Base-by-base conservation (phyloP, 2,329 filamentous ascomycete genomes). In the Periconia macrospinosa region DNA sequence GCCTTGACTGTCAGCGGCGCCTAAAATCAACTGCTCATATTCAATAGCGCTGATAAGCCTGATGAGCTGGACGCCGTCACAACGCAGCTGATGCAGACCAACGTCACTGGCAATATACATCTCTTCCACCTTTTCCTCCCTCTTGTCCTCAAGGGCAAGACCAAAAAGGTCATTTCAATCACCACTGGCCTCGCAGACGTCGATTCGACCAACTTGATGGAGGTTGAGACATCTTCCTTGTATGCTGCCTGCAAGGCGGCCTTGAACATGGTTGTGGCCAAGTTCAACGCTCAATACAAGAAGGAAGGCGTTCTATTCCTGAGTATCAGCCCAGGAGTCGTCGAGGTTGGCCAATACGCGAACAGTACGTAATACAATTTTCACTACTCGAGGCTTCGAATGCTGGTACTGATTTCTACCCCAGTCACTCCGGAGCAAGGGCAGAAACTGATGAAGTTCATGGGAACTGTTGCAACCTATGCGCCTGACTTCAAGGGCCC, bases 121-220 rank as follows among this genome's bases (percentile, higher is more conserved):
- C 53, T 67, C 1, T 71, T 71, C 45, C 77, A 75, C 45, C 62
- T 68, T 2, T 78, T 78, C 60, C 53, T 79, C 1, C 75, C 75
- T 0, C 65, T 79, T 23, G 59, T 80, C 27, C 59, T 68, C n/a
- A 74, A 71, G 27, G 73, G 75, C 3, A 48, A 35, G 48, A 45
- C 42, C 45, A 79, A 79, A 63, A 78, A 79, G 59, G 72, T 79
- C 50, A 59, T 76, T 6, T 60, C 72, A n/a, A 73, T 80, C 19
- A 71, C 73, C 19, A 72, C 56, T 14, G 75, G 63, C 9, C 63
- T 74, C 55, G 75, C 68, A 0, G 74, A 77, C 51, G 49, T 66
- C 0, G 60, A 69, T 8, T 19, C 69, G 5, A 65, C 63, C 46
- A 57, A 59, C 3, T 58, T 53, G 1, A 54, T 55, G 13, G 70